These are phyloP conservation scores for Pseudocercospora vitis DNA, from an alignment of 2,329 filamentous ascomycete species.

Conservation along the genomic window DNA sequence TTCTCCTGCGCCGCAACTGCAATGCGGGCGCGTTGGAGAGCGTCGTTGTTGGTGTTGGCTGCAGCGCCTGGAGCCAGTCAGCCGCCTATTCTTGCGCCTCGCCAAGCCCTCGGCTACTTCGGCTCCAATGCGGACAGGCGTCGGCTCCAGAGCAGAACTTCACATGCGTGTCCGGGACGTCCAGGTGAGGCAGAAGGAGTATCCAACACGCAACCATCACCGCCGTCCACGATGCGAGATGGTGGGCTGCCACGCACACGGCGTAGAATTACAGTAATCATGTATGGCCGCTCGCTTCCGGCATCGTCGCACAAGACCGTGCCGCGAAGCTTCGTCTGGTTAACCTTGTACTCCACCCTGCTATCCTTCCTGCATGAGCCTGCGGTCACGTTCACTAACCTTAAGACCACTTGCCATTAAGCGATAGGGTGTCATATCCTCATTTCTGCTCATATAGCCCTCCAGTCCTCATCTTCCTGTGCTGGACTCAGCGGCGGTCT, in stretches of 20 bases:
- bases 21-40: slow-evolving; percentile 9
- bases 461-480: not conserved
- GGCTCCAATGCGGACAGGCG: not conserved
- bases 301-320: not conserved
- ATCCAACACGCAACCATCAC: too few relatives aligned
- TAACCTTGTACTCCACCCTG: slow-evolving; percentile 13
- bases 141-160: not conserved
- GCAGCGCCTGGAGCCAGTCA: not conserved
- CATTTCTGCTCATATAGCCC: slow-evolving; percentile 12
- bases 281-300: not conserved
- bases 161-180: not conserved
- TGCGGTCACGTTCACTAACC: slow-evolving; percentile 12
- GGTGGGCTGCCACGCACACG: too few relatives aligned
- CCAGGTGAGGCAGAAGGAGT: too few relatives aligned
- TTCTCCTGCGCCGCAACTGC: slow-evolving; percentile 4
- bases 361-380: slow-evolving; percentile 13
- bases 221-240: too few relatives aligned
- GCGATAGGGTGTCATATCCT: slow-evolving; percentile 12
- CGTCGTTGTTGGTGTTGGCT: slow-evolving; percentile 15
- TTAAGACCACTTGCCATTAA: slow-evolving; percentile 2
- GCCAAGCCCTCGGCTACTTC: slow-evolving; percentile 7
- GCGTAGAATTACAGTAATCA: not conserved
- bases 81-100: slow-evolving; percentile 6
- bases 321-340: slow-evolving; percentile 15
- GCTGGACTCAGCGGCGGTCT: slow-evolving; percentile 1